Conservation (phyloP, 306 rosid species). For the Luffa acutangula region DNA sequence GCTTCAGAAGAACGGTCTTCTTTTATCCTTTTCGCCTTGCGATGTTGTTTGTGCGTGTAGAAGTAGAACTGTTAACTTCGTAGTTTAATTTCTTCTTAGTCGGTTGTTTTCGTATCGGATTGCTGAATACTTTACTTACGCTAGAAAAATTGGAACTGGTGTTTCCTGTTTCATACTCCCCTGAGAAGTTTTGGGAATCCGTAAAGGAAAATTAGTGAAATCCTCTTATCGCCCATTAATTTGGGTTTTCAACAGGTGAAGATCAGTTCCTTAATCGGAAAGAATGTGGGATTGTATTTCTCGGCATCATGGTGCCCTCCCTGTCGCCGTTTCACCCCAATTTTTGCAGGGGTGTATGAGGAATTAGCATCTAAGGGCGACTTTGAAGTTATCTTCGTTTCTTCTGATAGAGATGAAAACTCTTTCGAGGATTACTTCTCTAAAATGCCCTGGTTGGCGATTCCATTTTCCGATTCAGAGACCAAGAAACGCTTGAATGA, state of each 20-base stretch:
- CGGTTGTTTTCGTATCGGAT: not conserved
- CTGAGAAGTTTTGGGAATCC: not conserved
- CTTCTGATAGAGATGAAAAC: slow-evolving; percentile 48
- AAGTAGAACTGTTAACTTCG: not conserved
- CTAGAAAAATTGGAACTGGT: not conserved
- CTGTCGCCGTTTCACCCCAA: slow-evolving; percentile 45
- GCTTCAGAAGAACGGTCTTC: not conserved
- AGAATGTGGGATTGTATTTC: slow-evolving; percentile 51
- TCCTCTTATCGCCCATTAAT: not conserved
- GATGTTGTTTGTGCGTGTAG: not conserved
- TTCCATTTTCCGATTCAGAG: slow-evolving; percentile 56
- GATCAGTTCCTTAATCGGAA: slow-evolving; percentile 50
- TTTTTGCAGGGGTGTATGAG: slow-evolving; percentile 46
- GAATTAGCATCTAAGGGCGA: slow-evolving; percentile 39
- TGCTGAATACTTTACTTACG: not conserved
- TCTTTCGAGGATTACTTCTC: slow-evolving; percentile 46
- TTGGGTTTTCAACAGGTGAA: slow-evolving; percentile 33
- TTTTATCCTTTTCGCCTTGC: not conserved
- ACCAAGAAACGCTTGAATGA: slow-evolving; percentile 30
- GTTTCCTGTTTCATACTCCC: not conserved
- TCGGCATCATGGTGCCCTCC: slow-evolving; percentile 78
- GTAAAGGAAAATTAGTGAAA: not conserved
- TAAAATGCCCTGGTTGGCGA: slow-evolving; percentile 77
- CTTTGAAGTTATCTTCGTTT: slow-evolving; percentile 43
- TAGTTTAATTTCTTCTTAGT: not conserved